Evolutionary conservation across 371 early-diverging fungal species (phyloP), one percentile per base, ranked within the genome.

Genomic region (Chytridium lagenaria): DNA sequence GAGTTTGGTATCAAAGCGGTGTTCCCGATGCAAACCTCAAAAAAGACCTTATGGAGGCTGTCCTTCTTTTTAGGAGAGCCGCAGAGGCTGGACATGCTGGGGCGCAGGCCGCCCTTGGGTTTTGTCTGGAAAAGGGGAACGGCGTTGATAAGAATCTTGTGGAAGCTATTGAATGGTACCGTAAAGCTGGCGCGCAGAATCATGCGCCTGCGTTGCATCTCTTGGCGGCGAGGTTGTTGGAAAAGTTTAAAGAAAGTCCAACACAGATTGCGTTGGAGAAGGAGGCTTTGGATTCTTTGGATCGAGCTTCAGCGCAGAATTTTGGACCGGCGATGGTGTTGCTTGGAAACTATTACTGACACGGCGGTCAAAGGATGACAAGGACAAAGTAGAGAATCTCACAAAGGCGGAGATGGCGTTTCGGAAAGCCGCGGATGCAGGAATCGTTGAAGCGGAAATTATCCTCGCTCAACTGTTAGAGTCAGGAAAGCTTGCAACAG

Each of bases 11-110:
- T 51, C 59, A 78, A 38, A 65, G 59, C 26, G 81, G 80, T 22
- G 39, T 40, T 77, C 77, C 85, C 10, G 77, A 70, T 39, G 74
- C 80, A 28, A 91, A 90, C 1, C 36, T 61, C 12, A 34, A 7
- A 23, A 61, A 61, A 36, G 68, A 68, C 38, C 26, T 36, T 26
- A 31, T 16, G 7, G 30, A 30, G 15, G 68, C 68, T 2, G 12
- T 30, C 7, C 52, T 51, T 10, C 38, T 50, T 10, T 68, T 52
- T 31, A n/a, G 37, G 22, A 50, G 38, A 33, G 51, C 68, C 28
- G 68, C 79, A 12, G 73, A 71, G 51, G n/a, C 36, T 2, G 76
- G 73, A 15, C 49, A 69, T 34, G n/a, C 59, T 1, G 59, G 55
- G 19, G 73, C 72, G 2, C 67, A 69, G 59, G 52, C 51, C 28